Evolutionary conservation across 257 asterid genomes (phyloP).

Genomic region (Sherardia arvensis): DNA sequence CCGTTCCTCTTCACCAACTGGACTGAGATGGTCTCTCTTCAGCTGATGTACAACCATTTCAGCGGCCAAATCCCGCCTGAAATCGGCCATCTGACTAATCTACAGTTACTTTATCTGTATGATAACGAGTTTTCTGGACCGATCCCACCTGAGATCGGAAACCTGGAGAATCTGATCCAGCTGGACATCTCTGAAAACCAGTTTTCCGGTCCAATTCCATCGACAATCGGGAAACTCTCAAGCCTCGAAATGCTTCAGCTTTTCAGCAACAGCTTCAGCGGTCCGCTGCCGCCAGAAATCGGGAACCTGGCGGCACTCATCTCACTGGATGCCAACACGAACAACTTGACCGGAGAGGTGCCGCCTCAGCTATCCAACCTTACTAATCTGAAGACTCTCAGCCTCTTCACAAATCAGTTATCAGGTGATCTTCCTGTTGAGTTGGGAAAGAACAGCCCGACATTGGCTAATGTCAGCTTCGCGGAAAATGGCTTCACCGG

Average conservation of each 20-base stretch:
- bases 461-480: slow-evolving; percentile 36
- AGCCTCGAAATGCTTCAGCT: slow-evolving; percentile 37
- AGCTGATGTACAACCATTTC: slow-evolving; percentile 47
- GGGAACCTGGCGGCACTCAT: slow-evolving; percentile 35
- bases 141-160: slow-evolving; percentile 51
- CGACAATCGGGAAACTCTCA: slow-evolving; percentile 37
- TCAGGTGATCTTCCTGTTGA: slow-evolving; percentile 50
- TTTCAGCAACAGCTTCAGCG: slow-evolving; percentile 45
- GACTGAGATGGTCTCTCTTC: slow-evolving; percentile 53
- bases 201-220: slow-evolving; percentile 58
- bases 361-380: slow-evolving; percentile 53
- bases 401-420: slow-evolving; percentile 38
- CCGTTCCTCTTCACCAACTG: slow-evolving; percentile 37
- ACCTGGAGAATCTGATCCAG: slow-evolving; percentile 18
- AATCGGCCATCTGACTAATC: slow-evolving; percentile 40
- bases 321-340: slow-evolving; percentile 35
- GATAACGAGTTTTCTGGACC: slow-evolving; percentile 46
- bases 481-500: slow-evolving; percentile 61
- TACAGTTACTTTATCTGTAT: slow-evolving; percentile 27
- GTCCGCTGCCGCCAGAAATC: slow-evolving; percentile 46
- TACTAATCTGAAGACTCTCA: slow-evolving; percentile 20
- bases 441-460: slow-evolving; percentile 43
- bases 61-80: slow-evolving; percentile 51
- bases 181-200: slow-evolving; percentile 46
- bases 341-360: slow-evolving; percentile 48